phyloP scores from a whole-genome alignment of 805 yeast genomes.

The Candida insectalens region DNA sequence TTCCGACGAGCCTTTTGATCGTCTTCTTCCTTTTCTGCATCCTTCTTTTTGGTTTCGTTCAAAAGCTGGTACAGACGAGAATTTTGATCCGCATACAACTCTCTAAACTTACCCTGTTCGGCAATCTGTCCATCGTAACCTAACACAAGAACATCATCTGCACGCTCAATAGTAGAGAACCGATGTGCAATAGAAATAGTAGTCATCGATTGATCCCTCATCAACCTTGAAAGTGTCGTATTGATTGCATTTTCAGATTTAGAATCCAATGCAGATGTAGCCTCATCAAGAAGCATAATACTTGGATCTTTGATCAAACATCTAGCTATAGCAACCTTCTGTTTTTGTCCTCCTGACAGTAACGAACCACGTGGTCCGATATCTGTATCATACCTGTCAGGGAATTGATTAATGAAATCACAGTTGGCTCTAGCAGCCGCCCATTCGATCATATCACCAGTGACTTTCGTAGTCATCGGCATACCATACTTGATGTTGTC shows the following conservation, averaged over 20 bases:
- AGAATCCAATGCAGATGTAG: constrained; percentile 89
- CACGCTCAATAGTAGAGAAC: constrained; percentile 75
- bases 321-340: constrained; percentile 67
- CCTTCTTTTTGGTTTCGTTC: constrained; percentile 15
- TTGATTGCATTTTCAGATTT: constrained; percentile 82
- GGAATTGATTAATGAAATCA: constrained; percentile 62
- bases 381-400: constrained; percentile 70
- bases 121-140: constrained; percentile 70
- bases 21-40: constrained; percentile 7
- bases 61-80: constrained; percentile 24
- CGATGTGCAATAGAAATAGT: constrained; percentile 88
- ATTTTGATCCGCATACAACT: constrained; percentile 34
- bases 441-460: constrained; percentile 47
- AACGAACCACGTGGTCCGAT: constrained; percentile 73
- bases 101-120: constrained; percentile 63
- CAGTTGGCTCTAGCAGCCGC: constrained; percentile 75
- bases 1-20: no score
- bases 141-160: constrained; percentile 73
- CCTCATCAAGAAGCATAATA: constrained; percentile 61
- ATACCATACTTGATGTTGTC: constrained; percentile 81
- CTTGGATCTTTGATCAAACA: constrained; percentile 61
- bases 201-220: constrained; percentile 53
- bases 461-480: constrained; percentile 36
- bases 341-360: constrained; percentile 70
- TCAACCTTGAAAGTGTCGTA: constrained; percentile 51